Base-by-base conservation (phyloP, 805 yeast species). In the Kurtzmaniella fragi region DNA sequence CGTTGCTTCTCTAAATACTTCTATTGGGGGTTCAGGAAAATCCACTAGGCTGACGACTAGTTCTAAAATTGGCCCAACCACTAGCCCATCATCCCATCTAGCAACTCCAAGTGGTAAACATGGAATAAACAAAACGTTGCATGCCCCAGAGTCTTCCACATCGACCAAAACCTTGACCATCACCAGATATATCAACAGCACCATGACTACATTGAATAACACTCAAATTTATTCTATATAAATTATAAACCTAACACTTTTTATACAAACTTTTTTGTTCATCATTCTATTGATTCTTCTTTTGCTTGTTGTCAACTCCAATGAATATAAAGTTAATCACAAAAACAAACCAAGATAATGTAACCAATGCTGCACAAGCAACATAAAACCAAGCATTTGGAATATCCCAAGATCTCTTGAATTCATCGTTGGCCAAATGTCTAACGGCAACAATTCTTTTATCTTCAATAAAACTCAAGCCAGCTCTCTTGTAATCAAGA, bases 361-460 rank as follows among this genome's bases (percentile, higher is more conserved):
- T 78, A 16, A 95, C 96, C 27, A 81, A 64, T 3, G 61, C 63
- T 12, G 90, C 81, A 35, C 89, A 74, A 16, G 84, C 71, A 44
- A 91, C 63, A 59, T 93, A 93, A 37, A 90, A 88, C 95, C 96
- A 88, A 1, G 97, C 77, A 61, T 90, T 90, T 23, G 95, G 72
- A 53, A 93, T 91, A 44, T 84, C 86, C 91, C 93, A 93, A 32
- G 95, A 82, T 62, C 98, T 78, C 44, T 83, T 81, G 69, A 80
- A 93, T 67, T 95, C 99, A 58, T 93, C 95, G 60, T 90, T 91
- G 43, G 98, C 97, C 53, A 86, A 74, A 61, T 93, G 98, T 61
- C 98, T 80, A 34, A 93, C 81, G 2, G 98, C 80, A 39, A 88
- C 87, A 14, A 84, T 80, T 39, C 73, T 73, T 44, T 75, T 72